A percentile compares a stretch with the other conserved stretches of the same genome.
phyloP scores from a whole-genome alignment of 352 stramenopile genomes.

The Phytophthora gonapodyides region DNA sequence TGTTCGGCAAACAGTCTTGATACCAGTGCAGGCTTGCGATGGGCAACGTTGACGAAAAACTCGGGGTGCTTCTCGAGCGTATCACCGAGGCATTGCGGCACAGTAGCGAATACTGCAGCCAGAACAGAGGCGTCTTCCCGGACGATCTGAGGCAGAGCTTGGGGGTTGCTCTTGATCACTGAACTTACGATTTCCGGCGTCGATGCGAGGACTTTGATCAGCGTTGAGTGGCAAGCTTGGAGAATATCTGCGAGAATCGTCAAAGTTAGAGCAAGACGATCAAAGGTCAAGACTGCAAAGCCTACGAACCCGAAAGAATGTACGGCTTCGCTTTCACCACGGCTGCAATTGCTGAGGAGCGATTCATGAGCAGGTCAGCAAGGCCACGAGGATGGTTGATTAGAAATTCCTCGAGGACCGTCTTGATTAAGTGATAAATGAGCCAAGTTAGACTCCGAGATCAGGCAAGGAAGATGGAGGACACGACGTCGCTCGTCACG shows the following conservation, averaged over 20 bases:
- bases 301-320: constrained; percentile 54
- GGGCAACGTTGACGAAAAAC: constrained; percentile 70
- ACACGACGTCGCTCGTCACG: not conserved
- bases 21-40: constrained; percentile 65
- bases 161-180: constrained; percentile 54
- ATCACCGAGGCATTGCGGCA: constrained; percentile 62
- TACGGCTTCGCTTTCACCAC: constrained; percentile 56
- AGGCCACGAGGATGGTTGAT: constrained; percentile 64
- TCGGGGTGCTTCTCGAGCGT: constrained; percentile 67
- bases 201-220: constrained; percentile 49
- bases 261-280: constrained; percentile 3
- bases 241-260: constrained; percentile 39
- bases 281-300: too few relatives aligned
- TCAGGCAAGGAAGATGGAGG: too few relatives aligned
- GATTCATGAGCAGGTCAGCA: constrained; percentile 64
- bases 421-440: constrained; percentile 25
- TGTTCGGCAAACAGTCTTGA: constrained; percentile 63
- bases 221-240: constrained; percentile 42
- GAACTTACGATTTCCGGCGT: constrained; percentile 52
- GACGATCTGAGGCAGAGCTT: constrained; percentile 52
- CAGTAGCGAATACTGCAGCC: constrained; percentile 49
- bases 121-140: constrained; percentile 55
- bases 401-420: constrained; percentile 70
- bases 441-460: not conserved
- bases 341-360: constrained; percentile 45